Base-by-base conservation (phyloP, 441 rosid genomes). In the Mallotus repandus region DNA sequence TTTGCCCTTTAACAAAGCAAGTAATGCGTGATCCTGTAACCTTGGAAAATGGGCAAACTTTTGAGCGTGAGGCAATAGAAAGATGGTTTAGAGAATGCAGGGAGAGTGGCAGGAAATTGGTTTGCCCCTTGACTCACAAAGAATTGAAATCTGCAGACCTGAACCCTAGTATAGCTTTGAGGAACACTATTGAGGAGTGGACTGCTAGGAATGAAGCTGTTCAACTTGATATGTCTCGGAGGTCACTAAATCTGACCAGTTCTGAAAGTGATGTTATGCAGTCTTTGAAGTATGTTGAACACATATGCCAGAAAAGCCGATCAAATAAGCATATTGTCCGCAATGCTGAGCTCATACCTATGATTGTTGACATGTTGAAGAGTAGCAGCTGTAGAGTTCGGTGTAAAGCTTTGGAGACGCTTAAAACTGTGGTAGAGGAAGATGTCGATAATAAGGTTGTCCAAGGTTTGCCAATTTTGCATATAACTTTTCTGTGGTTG, bases 111-210 rank as follows among this genome's bases (percentile, higher is more conserved):
- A 89, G 77, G 71, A 87, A 78, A 76, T 78, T 79, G 9, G 86
- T 85, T 63, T 95, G 99, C 77, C 99, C 99, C 7, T 56, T 90
- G 81, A 93, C 99, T 4, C 87, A 74, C 56, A 88, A 86, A 76
- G 97, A 89, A 79, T 79, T 96, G 54, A 90, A 81, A 71, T 85
- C 86, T 55, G 29, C 85, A 0, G 92, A 93, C 35, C 79, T 93
- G 63, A 91, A 89, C 73, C 89, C 97, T 56, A 93, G 97, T 69
- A 86, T 96, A 57, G 98, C 99, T 65, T 76, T 96, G 84, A 88
- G 95, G 60, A 89, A 89, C 85, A 93, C 95, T 22, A 96, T 96
- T 48, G 93, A 96, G 79, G 98, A 96, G 83, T 96, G 99, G 99
- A 91, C 87, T 75, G 88, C 94, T 35, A 87, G 99, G 81, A 95